These are phyloP conservation scores for Colletotrichum destructivum DNA, from an alignment of 2,329 filamentous ascomycete species.

Conservation along the genomic window DNA sequence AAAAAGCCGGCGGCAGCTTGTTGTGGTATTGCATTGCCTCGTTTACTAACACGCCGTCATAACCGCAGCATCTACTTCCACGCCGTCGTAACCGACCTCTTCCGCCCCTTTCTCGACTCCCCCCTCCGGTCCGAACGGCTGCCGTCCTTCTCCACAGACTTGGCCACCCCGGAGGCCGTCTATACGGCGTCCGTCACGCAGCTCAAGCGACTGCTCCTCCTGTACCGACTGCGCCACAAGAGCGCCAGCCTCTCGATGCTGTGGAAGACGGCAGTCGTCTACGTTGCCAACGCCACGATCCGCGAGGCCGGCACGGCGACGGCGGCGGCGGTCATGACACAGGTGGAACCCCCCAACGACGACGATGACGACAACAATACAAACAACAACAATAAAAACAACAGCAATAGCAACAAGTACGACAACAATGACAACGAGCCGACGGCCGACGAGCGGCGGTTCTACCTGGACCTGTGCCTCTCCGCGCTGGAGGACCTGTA, in stretches of 20 bases:
- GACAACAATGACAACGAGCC: neutral
- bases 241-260: conserved; percentile 10
- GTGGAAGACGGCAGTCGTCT: conserved; percentile 27
- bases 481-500: neutral
- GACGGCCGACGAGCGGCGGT: neutral
- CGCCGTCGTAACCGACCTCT: conserved; percentile 20
- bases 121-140: neutral
- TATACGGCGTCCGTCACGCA: conserved; percentile 20
- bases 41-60: neutral
- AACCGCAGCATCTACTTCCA: conserved; percentile 33
- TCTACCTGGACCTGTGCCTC: conserved; percentile 5
- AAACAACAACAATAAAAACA: no score
- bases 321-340: neutral
- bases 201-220: conserved; percentile 24
- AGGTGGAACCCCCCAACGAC: no score
- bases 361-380: no score
- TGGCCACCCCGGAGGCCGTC: conserved; percentile 19
- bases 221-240: conserved; percentile 5
- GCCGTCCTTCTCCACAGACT: neutral
- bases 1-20: no score
- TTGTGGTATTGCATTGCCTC: no score
- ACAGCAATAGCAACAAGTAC: no score
- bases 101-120: conserved; percentile 15
- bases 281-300: conserved; percentile 29
- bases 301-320: neutral